Conservation (phyloP, 306 rosid genomes). For the Hippophae gyantsensis region DNA sequence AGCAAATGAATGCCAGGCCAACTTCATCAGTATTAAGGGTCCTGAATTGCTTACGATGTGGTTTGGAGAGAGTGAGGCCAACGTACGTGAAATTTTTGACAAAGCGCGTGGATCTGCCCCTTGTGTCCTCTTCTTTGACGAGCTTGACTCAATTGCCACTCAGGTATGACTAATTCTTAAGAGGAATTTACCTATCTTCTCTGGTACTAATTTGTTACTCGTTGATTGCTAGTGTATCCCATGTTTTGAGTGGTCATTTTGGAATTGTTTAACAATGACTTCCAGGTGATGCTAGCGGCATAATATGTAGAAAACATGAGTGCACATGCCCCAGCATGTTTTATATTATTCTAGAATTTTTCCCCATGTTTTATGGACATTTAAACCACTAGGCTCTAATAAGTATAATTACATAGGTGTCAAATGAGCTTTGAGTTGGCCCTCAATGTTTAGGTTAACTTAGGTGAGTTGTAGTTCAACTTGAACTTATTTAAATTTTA, state of each 20-base stretch:
- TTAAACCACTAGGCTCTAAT: too few species aligned
- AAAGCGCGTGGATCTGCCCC: conserved; percentile 71
- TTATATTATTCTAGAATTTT: too few species aligned
- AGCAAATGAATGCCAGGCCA: conserved; percentile 65
- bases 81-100: conserved; percentile 61
- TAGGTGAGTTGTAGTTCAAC: too few species aligned
- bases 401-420: too few species aligned
- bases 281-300: too few species aligned
- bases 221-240: background rate
- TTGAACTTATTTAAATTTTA: too few species aligned
- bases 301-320: too few species aligned
- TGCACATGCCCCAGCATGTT: too few species aligned
- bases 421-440: too few species aligned
- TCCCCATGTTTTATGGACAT: too few species aligned
- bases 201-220: background rate
- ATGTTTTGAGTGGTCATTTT: background rate
- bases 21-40: conserved; percentile 62
- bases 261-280: too few species aligned
- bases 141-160: conserved; percentile 65
- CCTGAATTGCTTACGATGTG: conserved; percentile 70
- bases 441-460: too few species aligned
- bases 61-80: conserved; percentile 76
- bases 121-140: conserved; percentile 70
- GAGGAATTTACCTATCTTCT: background rate
- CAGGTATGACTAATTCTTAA: conserved; percentile 27